Base-by-base conservation (phyloP, 2,329 filamentous ascomycete genomes). In the Paecilomyces niveus region DNA sequence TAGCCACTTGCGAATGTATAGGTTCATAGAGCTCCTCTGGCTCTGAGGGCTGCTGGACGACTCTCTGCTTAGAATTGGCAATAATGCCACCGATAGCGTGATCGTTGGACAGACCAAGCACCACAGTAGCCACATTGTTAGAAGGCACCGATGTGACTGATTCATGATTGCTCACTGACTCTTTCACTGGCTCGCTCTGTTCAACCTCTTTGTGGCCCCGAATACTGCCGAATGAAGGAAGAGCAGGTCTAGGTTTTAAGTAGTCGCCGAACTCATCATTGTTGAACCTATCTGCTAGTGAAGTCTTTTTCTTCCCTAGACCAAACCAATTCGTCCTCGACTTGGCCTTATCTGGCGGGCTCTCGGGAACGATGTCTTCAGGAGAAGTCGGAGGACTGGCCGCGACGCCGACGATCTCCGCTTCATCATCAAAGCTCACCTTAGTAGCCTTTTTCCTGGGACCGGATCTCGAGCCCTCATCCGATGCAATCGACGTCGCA, bases 371-470 rank as follows among this genome's bases (percentile, higher is more conserved):
- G 45, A 69, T 66, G 15, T 75, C 73, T 45, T 77, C 75, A 1
- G 72, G 74, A 4, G 74, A 76, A 6, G 72, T 74, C 31, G 74
- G 71, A 54, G 75, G 72, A 33, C 73, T 77, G 8, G 74, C 72
- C 29, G 74, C 71, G 18, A 77, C 68, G 21, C 78, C 79, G 29
- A 82, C 75, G 26, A 81, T 67, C 57, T 81, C 76, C 3, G 81
- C 74, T 53, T 81, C 79, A 51, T 85, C 83, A 58, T 86, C 84
- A 63, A 87, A 97, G 74, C 91, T 96, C 56, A 87, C 84, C 56
- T 84, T 78, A 3, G 78, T 78, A 31, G 72, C 72, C 67, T 81
- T 84, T 70, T 81, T 85, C 62, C 79, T 82, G 60, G 74, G 74
- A 21, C 65, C 70, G 15, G 70, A 49, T 35, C 70, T 72, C 24